These are phyloP conservation scores for Pulicaria dysenterica DNA, from an alignment of 129 eudicot species.

Conservation along the genomic window DNA sequence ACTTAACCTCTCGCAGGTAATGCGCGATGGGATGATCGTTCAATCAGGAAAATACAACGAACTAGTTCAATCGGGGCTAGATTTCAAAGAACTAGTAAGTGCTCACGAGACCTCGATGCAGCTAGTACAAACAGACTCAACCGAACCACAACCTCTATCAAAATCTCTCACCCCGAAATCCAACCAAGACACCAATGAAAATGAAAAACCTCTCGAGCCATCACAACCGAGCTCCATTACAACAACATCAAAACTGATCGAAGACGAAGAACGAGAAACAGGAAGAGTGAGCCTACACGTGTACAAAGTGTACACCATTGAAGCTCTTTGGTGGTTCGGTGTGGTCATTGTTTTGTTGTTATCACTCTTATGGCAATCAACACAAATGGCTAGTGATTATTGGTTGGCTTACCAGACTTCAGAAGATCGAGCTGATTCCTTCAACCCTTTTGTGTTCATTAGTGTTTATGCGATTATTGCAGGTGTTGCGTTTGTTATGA, in stretches of 20 bases:
- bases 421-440: conserved; percentile 30
- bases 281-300: conserved; percentile 55
- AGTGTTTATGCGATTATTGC: conserved; percentile 50
- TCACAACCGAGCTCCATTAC: conserved; percentile 33
- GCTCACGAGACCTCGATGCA: conserved; percentile 79
- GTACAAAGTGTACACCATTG: conserved; percentile 61
- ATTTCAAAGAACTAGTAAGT: conserved; percentile 65
- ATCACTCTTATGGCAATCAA: conserved; percentile 50
- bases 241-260: conserved; percentile 60
- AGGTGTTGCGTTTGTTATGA: conserved; percentile 34
- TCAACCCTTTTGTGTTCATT: conserved; percentile 47
- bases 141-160: conserved; percentile 23
- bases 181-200: conserved; percentile 18
- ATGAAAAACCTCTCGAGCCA: conserved; percentile 32
- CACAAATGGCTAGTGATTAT: conserved; percentile 61
- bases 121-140: conserved; percentile 49
- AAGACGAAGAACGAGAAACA: conserved; percentile 72
- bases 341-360: conserved; percentile 40
- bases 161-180: conserved; percentile 25
- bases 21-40: conserved; percentile 75
- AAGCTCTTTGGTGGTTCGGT: conserved; percentile 74
- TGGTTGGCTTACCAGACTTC: conserved; percentile 80
- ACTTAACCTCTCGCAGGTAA: conserved; percentile 42
- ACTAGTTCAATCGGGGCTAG: conserved; percentile 53
- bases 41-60: conserved; percentile 71